Evolutionary conservation across 2,329 filamentous ascomycete genomes (phyloP).

Genomic region (Gliomastix tumulicola): DNA sequence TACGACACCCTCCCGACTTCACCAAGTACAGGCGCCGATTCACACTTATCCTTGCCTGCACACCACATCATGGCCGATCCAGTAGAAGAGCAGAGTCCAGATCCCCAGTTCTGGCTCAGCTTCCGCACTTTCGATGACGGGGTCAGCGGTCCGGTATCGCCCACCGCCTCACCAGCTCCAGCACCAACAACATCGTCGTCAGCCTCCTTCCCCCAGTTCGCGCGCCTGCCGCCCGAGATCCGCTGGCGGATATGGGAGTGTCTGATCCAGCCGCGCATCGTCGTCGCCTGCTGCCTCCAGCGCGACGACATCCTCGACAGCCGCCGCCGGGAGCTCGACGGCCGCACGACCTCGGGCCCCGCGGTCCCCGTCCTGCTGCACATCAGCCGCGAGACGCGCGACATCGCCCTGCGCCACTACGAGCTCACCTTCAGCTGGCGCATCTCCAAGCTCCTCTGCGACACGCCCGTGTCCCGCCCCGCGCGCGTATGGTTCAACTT

Average conservation of each 20-base stretch:
- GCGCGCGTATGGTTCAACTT: conserved; percentile 41
- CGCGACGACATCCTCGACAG: conserved; percentile 16
- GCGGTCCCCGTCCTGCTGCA: conserved; percentile 34
- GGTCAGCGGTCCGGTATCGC: conserved; percentile 12
- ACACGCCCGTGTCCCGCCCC: conserved; percentile 22
- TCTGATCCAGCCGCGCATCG: conserved; percentile 35
- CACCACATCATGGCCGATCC: too few relatives aligned
- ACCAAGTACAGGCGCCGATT: too few relatives aligned
- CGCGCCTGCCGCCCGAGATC: conserved; percentile 35
- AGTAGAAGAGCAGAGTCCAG: conserved; percentile 15
- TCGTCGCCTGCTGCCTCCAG: conserved; percentile 34
- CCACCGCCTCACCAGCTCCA: conserved; percentile 4
- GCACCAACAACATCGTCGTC: background rate
- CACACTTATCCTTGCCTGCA: too few relatives aligned
- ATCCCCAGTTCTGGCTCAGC: conserved; percentile 33
- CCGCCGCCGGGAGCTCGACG: conserved; percentile 17
- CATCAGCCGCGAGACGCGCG: conserved; percentile 33
- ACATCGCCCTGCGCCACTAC: conserved; percentile 34
- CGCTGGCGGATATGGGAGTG: conserved; percentile 40
- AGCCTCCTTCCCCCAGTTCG: conserved; percentile 26
- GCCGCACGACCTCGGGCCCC: conserved; percentile 13
- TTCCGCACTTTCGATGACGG: conserved; percentile 38
- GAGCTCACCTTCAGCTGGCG: conserved; percentile 39
- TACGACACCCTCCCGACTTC: too few relatives aligned
- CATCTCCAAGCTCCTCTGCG: conserved; percentile 30